Evolutionary conservation across 2,329 filamentous ascomycete species (phyloP).

Genomic region (Diplocarpon mali): DNA sequence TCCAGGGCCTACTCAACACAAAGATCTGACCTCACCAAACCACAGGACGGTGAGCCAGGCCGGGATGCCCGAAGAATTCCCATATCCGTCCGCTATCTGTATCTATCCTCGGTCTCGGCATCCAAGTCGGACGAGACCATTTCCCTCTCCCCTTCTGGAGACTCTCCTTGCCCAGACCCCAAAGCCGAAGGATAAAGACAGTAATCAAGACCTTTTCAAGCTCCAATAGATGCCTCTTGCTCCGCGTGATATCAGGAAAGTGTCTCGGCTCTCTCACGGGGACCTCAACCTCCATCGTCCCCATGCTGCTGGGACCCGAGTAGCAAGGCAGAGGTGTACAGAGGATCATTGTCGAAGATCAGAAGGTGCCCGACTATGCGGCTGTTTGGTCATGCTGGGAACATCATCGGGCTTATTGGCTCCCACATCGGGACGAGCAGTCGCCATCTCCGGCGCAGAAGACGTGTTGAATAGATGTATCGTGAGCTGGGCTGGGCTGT

Average conservation of each 20-base stretch:
- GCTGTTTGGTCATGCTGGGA: conserved; percentile 19
- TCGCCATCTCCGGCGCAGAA: background rate
- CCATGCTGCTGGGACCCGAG: conserved; percentile 40
- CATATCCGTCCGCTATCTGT: conserved; percentile 48
- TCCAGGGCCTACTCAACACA: background rate
- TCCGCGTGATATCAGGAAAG: conserved; percentile 39
- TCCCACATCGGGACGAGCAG: background rate
- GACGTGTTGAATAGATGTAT: no score
- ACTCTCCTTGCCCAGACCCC: conserved; percentile 29
- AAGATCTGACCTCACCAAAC: conserved; percentile 31
- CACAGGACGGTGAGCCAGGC: conserved; percentile 38
- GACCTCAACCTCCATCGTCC: conserved; percentile 44
- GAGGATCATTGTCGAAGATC: conserved; percentile 38
- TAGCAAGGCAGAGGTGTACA: conserved; percentile 35
- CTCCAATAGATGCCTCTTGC: conserved; percentile 36
- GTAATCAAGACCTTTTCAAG: conserved; percentile 51
- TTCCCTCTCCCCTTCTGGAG: conserved; percentile 32
- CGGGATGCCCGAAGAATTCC: conserved; percentile 45
- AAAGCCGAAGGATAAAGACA: conserved; percentile 52
- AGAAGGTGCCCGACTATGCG: conserved; percentile 35
- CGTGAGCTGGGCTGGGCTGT: no score
- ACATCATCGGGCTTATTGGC: conserved; percentile 13
- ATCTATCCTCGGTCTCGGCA: conserved; percentile 43
- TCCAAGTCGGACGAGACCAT: conserved; percentile 48
- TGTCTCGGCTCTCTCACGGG: conserved; percentile 35